Evolutionary conservation across 1,284 basidiomycete genomes (phyloP), one percentile per base, ranked within the genome.

Genomic region (Cutaneotrichosporon arboriforme): DNA sequence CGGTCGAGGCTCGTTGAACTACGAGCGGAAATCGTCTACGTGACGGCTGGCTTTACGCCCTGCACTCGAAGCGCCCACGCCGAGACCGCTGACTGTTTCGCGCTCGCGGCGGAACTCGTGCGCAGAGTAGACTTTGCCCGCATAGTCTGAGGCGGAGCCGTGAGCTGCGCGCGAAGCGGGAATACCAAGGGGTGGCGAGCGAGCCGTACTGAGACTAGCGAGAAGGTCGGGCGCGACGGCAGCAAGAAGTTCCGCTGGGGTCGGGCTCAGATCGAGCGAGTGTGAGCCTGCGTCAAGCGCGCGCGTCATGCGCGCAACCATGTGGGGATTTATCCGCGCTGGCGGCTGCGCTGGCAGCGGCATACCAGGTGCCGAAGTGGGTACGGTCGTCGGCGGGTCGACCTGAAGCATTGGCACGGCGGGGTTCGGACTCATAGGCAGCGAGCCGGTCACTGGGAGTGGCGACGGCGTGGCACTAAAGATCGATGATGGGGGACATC

Each of bases 111-210:
- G 33, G 40, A 60, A 60, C 53, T 60, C 58, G 52, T 60, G 55
- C 33, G 55, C 52, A 17, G 58, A 60, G 42, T 60, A 60, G n/a
- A 60, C 58, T 20, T 60, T 60, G 41, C 58, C 58, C 2, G 55
- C 58, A 9, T 57, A 60, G 43, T 57, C 52, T 13, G 49, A 52
- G 7, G 58, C 58, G 33, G 34, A 42, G 31, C 52, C 56, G 3
- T 37, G 46, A 7, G 31, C 47, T 2, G 46, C 52, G 5, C 39
- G n/a, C 4, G 43, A 31, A 8, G 47, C 50, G 8, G 58, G 51
- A 9, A 60, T 43, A 5, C 58, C 58, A 26, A 60, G 55, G 8
- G 58, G 58, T 2, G 58, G 58, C 1, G 12, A 20, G 4, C 33
- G 50, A 1, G 58, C 58, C 2, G 51, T 47, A 8, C 36, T 17